Conservation (phyloP, 2,329 filamentous ascomycete genomes). For the Verticillium klebahnii region DNA sequence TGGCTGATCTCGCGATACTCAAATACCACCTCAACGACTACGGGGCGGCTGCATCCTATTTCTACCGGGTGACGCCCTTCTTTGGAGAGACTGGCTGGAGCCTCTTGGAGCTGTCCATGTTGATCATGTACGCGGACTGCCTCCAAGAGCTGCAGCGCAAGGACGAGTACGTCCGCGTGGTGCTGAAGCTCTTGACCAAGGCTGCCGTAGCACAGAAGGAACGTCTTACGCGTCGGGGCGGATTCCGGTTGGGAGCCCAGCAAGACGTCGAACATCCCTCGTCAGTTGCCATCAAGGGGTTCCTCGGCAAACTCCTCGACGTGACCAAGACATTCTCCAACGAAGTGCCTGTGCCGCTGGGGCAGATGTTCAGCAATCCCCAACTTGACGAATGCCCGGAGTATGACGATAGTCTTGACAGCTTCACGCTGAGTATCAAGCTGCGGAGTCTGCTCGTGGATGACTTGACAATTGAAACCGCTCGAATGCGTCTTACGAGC, state of each 20-base stretch:
- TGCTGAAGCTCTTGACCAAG: slow-evolving; percentile 70
- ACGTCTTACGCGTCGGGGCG: slow-evolving; percentile 33
- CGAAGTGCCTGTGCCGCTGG: slow-evolving; percentile 64
- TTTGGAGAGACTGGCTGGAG: slow-evolving; percentile 78
- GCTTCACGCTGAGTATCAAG: slow-evolving; percentile 65
- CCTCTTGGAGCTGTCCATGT: slow-evolving; percentile 73
- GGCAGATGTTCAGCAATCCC: slow-evolving; percentile 69
- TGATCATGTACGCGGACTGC: slow-evolving; percentile 81
- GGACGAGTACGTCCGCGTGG: slow-evolving; percentile 73
- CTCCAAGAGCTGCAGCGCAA: slow-evolving; percentile 70
- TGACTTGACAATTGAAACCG: slow-evolving; percentile 59
- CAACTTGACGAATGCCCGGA: slow-evolving; percentile 62
- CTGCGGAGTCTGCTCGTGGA: slow-evolving; percentile 71
- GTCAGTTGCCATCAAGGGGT: slow-evolving; percentile 36
- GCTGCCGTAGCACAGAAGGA: slow-evolving; percentile 52
- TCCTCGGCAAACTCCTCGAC: slow-evolving; percentile 41
- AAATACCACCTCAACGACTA: slow-evolving; percentile 76
- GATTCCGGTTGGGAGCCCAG: not conserved
- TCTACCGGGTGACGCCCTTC: slow-evolving; percentile 71
- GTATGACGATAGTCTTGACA: slow-evolving; percentile 69
- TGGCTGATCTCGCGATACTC: slow-evolving; percentile 81
- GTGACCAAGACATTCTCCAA: slow-evolving; percentile 41
- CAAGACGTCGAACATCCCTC: slow-evolving; percentile 22
- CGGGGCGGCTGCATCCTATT: slow-evolving; percentile 67
- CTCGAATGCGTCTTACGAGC: slow-evolving; percentile 59